A percentile compares a stretch with the other conserved stretches of the same genome.
These are phyloP conservation scores for Penicillium flavigenum DNA, from an alignment of 495 filamentous ascomycete genomes.

Conservation along the genomic window DNA sequence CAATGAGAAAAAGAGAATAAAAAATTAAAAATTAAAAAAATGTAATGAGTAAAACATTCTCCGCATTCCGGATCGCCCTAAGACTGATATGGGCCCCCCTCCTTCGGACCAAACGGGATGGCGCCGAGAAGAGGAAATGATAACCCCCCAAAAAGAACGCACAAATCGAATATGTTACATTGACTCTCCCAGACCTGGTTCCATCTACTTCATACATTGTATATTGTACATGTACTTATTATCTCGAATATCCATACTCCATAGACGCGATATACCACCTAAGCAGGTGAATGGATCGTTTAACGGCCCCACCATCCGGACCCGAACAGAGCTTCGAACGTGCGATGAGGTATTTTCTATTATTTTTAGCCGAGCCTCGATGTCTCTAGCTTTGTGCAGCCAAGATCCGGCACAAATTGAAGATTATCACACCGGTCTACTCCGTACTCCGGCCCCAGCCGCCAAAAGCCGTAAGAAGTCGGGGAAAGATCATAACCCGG, in stretches of 20 bases:
- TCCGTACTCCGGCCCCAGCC: background rate
- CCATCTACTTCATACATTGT: background rate
- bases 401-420: background rate
- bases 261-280: background rate
- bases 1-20: background rate
- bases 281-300: background rate
- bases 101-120: constrained; percentile 7
- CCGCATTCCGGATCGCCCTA: constrained; percentile 19
- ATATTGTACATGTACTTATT: background rate
- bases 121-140: constrained; percentile 15
- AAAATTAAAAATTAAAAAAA: background rate
- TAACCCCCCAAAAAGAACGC: background rate
- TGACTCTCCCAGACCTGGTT: background rate
- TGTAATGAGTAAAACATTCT: constrained; percentile 13
- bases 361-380: constrained; percentile 8
- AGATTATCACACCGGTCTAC: background rate
- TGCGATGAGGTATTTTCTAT: constrained; percentile 3
- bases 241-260: background rate
- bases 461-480: background rate
- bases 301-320: constrained; percentile 43
- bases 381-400: background rate
- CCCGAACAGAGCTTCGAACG: constrained; percentile 18
- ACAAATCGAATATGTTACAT: background rate
- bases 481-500: constrained; percentile 7
- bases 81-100: constrained; percentile 2